Evolutionary conservation across 2,329 filamentous ascomycete genomes (phyloP).

Genomic region (Trichoderma guizhouense): DNA sequence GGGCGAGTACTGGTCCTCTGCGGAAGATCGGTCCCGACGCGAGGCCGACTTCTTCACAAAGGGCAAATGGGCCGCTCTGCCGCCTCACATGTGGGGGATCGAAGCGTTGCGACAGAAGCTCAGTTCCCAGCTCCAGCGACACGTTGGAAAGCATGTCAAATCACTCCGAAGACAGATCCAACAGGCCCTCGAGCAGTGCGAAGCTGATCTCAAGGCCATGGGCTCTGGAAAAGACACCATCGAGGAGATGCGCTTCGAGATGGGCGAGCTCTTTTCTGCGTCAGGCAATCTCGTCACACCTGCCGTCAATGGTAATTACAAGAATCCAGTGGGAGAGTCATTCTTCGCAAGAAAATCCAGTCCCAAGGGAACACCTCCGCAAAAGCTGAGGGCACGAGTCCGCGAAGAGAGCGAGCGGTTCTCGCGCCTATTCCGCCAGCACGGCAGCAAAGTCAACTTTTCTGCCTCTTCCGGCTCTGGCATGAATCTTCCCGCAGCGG

Average conservation of each 20-base stretch:
- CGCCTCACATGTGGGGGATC: slow-evolving; percentile 47
- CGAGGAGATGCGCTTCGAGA: slow-evolving; percentile 52
- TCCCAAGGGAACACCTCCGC: slow-evolving; percentile 48
- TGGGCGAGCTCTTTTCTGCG: slow-evolving; percentile 50
- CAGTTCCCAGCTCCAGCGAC: slow-evolving; percentile 48
- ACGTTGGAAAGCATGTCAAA: slow-evolving; percentile 52
- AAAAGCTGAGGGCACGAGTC: slow-evolving; percentile 49
- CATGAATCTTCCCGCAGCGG: slow-evolving; percentile 29
- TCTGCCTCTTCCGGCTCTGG: slow-evolving; percentile 25
- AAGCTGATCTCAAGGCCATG: slow-evolving; percentile 48
- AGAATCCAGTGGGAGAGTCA: slow-evolving; percentile 50
- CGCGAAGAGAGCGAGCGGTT: slow-evolving; percentile 52
- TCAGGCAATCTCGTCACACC: slow-evolving; percentile 54
- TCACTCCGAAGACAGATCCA: slow-evolving; percentile 50
- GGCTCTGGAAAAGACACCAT: slow-evolving; percentile 50
- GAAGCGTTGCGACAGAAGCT: slow-evolving; percentile 46
- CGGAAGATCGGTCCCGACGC: slow-evolving; percentile 39
- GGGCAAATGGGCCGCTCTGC: slow-evolving; percentile 48
- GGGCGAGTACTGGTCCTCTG: slow-evolving; percentile 43
- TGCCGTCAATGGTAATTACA: slow-evolving; percentile 53
- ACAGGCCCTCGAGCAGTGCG: slow-evolving; percentile 46
- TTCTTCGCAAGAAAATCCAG: slow-evolving; percentile 50
- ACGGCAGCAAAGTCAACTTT: slow-evolving; percentile 49
- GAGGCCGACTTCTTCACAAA: slow-evolving; percentile 49
- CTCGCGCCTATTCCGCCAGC: slow-evolving; percentile 45